Evolutionary conservation across 2,329 filamentous ascomycete genomes (phyloP).

Genomic region (Chaetothyriales sp.): DNA sequence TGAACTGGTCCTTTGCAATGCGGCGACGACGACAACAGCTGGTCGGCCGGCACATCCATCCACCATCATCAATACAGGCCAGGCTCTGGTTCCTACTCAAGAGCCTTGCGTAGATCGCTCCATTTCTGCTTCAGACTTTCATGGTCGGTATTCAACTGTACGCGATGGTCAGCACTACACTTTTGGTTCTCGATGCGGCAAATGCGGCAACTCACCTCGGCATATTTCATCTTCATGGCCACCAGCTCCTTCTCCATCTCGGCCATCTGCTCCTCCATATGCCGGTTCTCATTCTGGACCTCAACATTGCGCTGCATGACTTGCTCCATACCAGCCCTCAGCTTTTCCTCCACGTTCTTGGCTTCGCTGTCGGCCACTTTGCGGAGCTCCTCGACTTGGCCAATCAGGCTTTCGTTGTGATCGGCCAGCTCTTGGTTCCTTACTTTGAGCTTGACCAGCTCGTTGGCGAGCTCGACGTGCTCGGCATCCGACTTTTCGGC

Average conservation of each 20-base stretch:
- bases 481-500: conserved; percentile 80
- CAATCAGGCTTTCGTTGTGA: conserved; percentile 73
- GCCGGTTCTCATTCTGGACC: conserved; percentile 84
- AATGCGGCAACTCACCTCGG: conserved; percentile 58
- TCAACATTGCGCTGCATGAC: conserved; percentile 87
- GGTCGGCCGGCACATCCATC: too few relatives aligned
- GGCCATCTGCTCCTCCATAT: conserved; percentile 73
- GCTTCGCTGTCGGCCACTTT: conserved; percentile 82
- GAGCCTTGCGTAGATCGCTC: conserved; percentile 53
- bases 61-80: too few relatives aligned
- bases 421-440: conserved; percentile 83
- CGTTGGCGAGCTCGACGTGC: conserved; percentile 79
- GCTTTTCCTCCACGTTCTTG: conserved; percentile 66
- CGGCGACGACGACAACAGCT: too few relatives aligned
- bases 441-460: conserved; percentile 82
- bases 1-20: not conserved
- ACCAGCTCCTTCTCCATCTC: conserved; percentile 91
- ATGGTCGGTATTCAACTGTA: conserved; percentile 54
- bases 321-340: conserved; percentile 75
- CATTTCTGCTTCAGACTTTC: conserved; percentile 64
- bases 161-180: not conserved
- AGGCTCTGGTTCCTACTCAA: conserved; percentile 25
- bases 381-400: conserved; percentile 73
- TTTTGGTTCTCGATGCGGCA: not conserved
- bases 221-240: conserved; percentile 85